A percentile compares a stretch with the other conserved stretches of the same genome.
These are phyloP conservation scores for Colletotrichum cordylinicola DNA, from an alignment of 2,329 filamentous ascomycete species.

Conservation along the genomic window DNA sequence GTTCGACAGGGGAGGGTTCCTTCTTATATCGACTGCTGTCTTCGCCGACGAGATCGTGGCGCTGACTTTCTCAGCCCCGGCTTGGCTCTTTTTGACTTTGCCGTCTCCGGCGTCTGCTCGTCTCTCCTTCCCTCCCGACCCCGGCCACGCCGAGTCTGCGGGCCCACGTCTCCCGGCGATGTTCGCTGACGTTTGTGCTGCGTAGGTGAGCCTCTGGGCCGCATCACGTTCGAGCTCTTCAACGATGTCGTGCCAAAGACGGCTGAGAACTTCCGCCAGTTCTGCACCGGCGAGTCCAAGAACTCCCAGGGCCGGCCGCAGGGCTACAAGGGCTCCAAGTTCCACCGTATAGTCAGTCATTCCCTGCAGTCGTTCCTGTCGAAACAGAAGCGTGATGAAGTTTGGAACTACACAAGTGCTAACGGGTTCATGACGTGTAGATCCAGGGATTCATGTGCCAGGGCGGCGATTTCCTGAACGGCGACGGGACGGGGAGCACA, in stretches of 20 bases:
- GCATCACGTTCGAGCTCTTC: slow-evolving; percentile 91
- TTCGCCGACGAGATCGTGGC: background rate
- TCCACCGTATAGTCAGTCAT: slow-evolving; percentile 82
- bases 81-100: background rate
- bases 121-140: background rate
- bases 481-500: slow-evolving; percentile 87
- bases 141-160: background rate
- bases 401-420: background rate
- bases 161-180: background rate
- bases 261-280: slow-evolving; percentile 95
- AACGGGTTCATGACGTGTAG: slow-evolving; percentile 45
- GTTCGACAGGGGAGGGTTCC: background rate
- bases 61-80: background rate
- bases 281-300: slow-evolving; percentile 93
- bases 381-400: background rate
- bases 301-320: slow-evolving; percentile 78
- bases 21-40: background rate
- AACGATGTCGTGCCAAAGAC: slow-evolving; percentile 84
- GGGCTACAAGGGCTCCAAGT: slow-evolving; percentile 94
- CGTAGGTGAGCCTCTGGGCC: slow-evolving; percentile 82
- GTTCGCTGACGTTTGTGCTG: background rate
- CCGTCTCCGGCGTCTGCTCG: background rate
- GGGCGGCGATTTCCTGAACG: slow-evolving; percentile 93
- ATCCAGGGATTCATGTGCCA: slow-evolving; percentile 98
- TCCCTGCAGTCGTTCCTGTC: background rate